Evolutionary conservation across 139 green algal species (phyloP).

Genomic region (Desmodesmus armatus): DNA sequence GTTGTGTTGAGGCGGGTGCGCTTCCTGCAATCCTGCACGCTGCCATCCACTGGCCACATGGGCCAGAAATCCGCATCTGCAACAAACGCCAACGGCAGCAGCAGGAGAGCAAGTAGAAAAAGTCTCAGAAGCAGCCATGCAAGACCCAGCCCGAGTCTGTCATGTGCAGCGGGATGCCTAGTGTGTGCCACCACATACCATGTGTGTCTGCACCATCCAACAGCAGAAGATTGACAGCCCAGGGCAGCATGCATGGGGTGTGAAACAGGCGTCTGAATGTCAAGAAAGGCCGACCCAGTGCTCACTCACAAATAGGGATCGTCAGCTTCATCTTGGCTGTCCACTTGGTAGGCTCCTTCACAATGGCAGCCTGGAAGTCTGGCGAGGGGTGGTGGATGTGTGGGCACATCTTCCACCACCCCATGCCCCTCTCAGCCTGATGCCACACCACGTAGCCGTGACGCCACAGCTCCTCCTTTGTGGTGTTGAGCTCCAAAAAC

Average conservation of each 20-base stretch:
- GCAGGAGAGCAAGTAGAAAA: no score
- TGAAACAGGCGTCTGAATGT: no score
- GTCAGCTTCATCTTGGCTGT: not conserved
- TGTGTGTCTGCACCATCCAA: not conserved
- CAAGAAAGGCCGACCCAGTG: no score
- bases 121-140: no score
- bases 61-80: no score
- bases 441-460: not conserved
- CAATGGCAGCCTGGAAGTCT: not conserved
- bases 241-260: no score
- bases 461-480: constrained; percentile 7
- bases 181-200: not conserved
- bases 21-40: no score
- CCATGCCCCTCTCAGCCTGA: not conserved
- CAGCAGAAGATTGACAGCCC: not conserved
- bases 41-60: no score
- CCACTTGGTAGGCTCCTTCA: not conserved
- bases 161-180: no score
- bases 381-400: not conserved
- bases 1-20: no score
- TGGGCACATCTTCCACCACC: not conserved
- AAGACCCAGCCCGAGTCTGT: no score
- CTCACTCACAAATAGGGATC: not conserved
- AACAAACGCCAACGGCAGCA: no score
- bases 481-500: not conserved